Evolutionary conservation across 805 yeast genomes (phyloP), one percentile per base, ranked within the genome.

Genomic region (Kluyveromyces dobzhanskii): DNA sequence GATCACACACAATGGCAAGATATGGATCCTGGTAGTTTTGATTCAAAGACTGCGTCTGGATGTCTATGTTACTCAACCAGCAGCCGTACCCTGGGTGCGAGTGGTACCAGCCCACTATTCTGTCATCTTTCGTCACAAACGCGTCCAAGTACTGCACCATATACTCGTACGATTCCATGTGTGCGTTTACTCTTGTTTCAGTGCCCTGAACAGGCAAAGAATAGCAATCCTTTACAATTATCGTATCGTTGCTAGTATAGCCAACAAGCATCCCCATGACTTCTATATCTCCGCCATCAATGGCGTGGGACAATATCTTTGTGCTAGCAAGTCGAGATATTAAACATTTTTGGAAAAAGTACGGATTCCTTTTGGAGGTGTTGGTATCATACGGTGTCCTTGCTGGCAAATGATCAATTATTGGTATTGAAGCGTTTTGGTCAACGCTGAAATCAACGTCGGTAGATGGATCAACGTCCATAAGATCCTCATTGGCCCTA

Each of bases 61-160:
- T 94, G 61, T 90, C 97, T 29, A 90, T 86, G 3, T 92, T 94
- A 39, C 92, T 80, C 32, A 90, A 62, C 96, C 97, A 90, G 58
- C 97, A 88, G 13, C 96, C 97, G 59, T 87, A 90, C 0, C 96
- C 95, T 0, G 98, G 98, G 59, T 90, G 98, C 70, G 97, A 86
- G 60, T 90, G 98, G 61, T 92, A 90, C 98, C 98, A 90, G 8
- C 98, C 98, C 12, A 92, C 85, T 17, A 90, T 82, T 48, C 83
- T 73, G 45, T 83, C 80, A n/a, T 56, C 44, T n/a, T 52, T 74
- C 73, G 44, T 75, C 57, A 30, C 70, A 65, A 56, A 44, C 25
- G 53, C 61, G 39, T 79, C 79, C 37, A 84, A 64, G 58, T 84
- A 87, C 43, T 77, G 80, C 1, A 88, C 92, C 95, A 92, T 88